Base-by-base conservation (phyloP, 768 basidiomycete genomes). In the Hysterangium stoloniferum region DNA sequence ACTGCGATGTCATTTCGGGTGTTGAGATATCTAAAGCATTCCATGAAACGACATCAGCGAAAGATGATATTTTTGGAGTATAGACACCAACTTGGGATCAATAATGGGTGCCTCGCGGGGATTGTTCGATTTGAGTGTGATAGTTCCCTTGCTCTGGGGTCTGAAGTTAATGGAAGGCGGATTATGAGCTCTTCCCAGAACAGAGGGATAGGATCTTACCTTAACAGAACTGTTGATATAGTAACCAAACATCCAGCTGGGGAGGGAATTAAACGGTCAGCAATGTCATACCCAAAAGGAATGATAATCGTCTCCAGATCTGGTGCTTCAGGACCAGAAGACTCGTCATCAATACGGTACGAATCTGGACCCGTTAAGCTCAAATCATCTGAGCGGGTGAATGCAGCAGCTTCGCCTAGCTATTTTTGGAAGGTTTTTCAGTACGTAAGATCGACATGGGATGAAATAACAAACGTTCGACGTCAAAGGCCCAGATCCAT, bases 341-440 rank as follows among this genome's bases (percentile, higher is more conserved):
- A 47, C 17, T 45, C 29, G 24, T 53, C 52, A 28, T 48, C 36
- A 8, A 48, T 29, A 6, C 34, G n/a, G 24, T 27, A 38, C 31
- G 57, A 48, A 11, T 31, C 48, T 1, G 55, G 38, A 0, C 73
- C 68, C 62, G 79, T 77, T 4, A 79, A 62, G 1, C 52, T 55
- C 0, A 71, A 68, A 53, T 81, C 73, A 35, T 70, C 69, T 0
- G 74, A 68, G 15, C 78, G 73, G 19, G 76, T 56, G 58, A 82
- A 81, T 0, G 76, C 79, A 22, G 72, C 77, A 13, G 73, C 66
- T 59, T 80, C 79, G 4, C n/a, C n/a, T n/a, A n/a, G 51, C 65
- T n/a, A 66, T 36, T 68, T 71, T 36, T 66, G 67, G 43, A 62
- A 49, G 52, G 13, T 69, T 66, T 9, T 24, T 19, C 27, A 15